Evolutionary conservation across 2,329 filamentous ascomycete genomes (phyloP), one percentile per base, ranked within the genome.

Genomic region (Fusarium tuaranense): DNA sequence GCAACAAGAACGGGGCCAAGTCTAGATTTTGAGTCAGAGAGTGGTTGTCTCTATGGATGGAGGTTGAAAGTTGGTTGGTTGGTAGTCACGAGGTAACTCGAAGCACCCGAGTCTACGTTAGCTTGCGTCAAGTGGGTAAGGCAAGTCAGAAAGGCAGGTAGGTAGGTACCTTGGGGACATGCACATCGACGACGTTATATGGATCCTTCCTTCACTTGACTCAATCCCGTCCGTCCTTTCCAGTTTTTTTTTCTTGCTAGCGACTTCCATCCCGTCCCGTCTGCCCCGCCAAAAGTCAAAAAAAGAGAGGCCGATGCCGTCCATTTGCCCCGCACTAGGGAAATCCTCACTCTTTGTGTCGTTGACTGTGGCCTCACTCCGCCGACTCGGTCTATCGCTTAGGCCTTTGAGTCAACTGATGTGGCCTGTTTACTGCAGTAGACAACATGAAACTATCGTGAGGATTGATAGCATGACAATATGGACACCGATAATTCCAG

Each of bases 251-350:
- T 53, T 55, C 27, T n/a, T 63, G 34, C 71, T 60, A 70, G 65
- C 55, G 55, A 75, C 63, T 75, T 74, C 63, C 44, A 41, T 57
- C 30, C 51, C 46, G 25, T 48, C 41, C 57, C 36, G 22, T 41
- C 57, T 59, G 34, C 57, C 57, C 57, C 57, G 57, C 57, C 57
- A 59, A 59, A 46, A 46, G 36, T 36, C 57, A 59, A 59, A 46
- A 46, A 57, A 38, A 39, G 25, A 25, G 57, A 58, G 30, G 53
- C 48, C 53, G 53, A 58, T 58, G 53, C 53, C 30, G n/a, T 41
- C 16, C 34, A 59, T 59, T 62, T 62, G 59, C 57, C 57, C 57
- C 57, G 57, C 57, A 59, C 22, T 59, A 59, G 34, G 22, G 57
- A 59, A 59, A 59, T 59, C 57, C 36, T 59, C 57, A 30, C 34